Base-by-base conservation (phyloP, 768 basidiomycete genomes). In the Leccinum incarnatum region DNA sequence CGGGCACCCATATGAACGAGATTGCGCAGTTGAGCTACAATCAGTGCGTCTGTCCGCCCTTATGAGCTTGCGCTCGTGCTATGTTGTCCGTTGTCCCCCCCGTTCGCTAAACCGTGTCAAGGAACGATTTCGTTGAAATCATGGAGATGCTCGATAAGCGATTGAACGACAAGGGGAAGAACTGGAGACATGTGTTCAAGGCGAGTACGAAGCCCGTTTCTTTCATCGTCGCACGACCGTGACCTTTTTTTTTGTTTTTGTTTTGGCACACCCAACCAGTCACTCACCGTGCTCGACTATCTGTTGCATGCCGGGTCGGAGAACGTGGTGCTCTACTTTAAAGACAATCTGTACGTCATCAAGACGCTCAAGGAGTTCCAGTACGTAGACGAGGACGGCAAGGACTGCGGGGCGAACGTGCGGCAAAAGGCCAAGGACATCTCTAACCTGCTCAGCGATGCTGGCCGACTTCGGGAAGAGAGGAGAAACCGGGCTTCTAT, bases 111-210 rank as follows among this genome's bases (percentile, higher is more conserved):
- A 45, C 42, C 11, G 10, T 45, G n/a, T 19, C 23, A 34, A 83
- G 95, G 75, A 89, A 87, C 59, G 95, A 98, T 68, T 99, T 99
- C 72, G 94, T 98, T 12, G 97, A 99, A 77, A 93, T 99, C 69
- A 98, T 99, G 94, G 97, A 99, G 79, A 97, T 98, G 93, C 82
- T 99, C 51, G 97, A 98, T 76, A 98, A 99, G 76, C 87, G 97
- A 53, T 78, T 99, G 61, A 95, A 95, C 66, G 97, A 99, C 78
- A 98, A 97, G 80, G 97, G 97, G 37, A 98, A 98, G 85, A 98
- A 98, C 68, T 99, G 97, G 97, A 84, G 96, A 54, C 97, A 99
- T 79, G 96, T 98, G 58, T 98, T 97, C 84, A 98, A 98, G 82
- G 93, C 88, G 57, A 59, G 80, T 64, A 79, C 64, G 23, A 47